Evolutionary conservation across 1,139 yeast species (phyloP).

Genomic region (Diutina catenulata): DNA sequence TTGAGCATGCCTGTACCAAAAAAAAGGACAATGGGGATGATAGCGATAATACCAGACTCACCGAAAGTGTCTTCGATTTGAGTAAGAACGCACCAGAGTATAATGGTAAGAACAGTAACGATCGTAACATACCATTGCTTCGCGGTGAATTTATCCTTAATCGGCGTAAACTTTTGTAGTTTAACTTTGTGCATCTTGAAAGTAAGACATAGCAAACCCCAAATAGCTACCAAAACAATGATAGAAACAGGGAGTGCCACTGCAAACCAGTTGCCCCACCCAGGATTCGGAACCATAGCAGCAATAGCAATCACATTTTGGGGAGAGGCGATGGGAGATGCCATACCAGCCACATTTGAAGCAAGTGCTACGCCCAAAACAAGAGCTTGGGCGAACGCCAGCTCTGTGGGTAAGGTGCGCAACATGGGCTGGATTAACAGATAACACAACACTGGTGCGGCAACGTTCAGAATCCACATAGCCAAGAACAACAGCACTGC

Average conservation of each 20-base stretch:
- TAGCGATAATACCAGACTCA: conserved; percentile 81
- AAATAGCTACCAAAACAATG: conserved; percentile 49
- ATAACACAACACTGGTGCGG: conserved; percentile 87
- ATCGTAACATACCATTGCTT: conserved; percentile 59
- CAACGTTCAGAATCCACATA: conserved; percentile 96
- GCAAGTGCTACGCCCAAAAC: conserved; percentile 87
- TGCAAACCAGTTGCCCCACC: conserved; percentile 93
- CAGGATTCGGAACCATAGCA: conserved; percentile 79
- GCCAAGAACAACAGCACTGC: conserved; percentile 72
- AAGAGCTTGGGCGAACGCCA: conserved; percentile 70
- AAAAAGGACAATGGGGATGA: conserved; percentile 71
- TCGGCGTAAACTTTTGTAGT: conserved; percentile 47
- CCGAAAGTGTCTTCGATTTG: conserved; percentile 64
- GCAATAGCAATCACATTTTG: conserved; percentile 87
- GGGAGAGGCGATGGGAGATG: conserved; percentile 93
- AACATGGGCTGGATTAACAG: conserved; percentile 83
- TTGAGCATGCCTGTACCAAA: conserved; percentile 81
- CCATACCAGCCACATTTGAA: conserved; percentile 90
- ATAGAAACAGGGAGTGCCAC: conserved; percentile 72
- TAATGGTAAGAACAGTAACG: conserved; percentile 61
- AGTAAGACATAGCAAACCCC: conserved; percentile 59
- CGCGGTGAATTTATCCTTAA: conserved; percentile 58
- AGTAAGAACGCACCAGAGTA: conserved; percentile 72
- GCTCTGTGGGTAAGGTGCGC: conserved; percentile 68
- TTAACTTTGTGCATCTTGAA: conserved; percentile 44